These are phyloP conservation scores for Pseudogymnoascus sp. DNA, from an alignment of 2,329 filamentous ascomycete species.

Conservation along the genomic window DNA sequence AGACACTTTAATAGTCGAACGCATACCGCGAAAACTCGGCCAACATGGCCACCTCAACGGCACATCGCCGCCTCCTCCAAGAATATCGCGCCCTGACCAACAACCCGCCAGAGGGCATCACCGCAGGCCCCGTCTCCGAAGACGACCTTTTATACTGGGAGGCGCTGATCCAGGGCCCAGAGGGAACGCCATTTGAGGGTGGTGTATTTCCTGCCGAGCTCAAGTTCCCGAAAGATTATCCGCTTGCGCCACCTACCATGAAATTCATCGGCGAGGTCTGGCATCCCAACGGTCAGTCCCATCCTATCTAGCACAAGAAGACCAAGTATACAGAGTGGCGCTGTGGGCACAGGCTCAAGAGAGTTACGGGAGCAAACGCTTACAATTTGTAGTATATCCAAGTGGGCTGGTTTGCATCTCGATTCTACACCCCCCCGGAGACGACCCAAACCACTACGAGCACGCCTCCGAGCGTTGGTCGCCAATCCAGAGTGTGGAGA, in stretches of 20 bases:
- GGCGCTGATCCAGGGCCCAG: conserved; percentile 87
- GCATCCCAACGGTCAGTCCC: conserved; percentile 77
- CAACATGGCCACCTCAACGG: conserved; percentile 50
- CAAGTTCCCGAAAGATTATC: conserved; percentile 92
- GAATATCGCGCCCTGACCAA: conserved; percentile 93
- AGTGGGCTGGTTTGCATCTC: conserved; percentile 93
- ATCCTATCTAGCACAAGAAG: background rate
- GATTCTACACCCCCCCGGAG: conserved; percentile 92
- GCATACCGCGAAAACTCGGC: background rate
- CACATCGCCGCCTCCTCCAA: conserved; percentile 77
- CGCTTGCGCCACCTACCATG: conserved; percentile 93
- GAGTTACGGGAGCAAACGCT: background rate
- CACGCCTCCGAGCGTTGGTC: conserved; percentile 93
- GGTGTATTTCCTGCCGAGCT: conserved; percentile 93
- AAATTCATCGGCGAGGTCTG: conserved; percentile 89
- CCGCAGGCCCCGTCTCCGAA: conserved; percentile 83
- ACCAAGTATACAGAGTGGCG: background rate
- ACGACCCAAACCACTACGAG: conserved; percentile 98
- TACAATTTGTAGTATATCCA: conserved; percentile 59
- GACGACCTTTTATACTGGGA: conserved; percentile 97
- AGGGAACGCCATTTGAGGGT: conserved; percentile 91
- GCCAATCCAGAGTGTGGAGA: conserved; percentile 94
- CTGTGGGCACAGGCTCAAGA: background rate
- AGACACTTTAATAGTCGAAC: background rate
- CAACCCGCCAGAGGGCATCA: conserved; percentile 95